Base-by-base conservation (phyloP, 495 filamentous ascomycete species). In the Tuber melanosporum region DNA sequence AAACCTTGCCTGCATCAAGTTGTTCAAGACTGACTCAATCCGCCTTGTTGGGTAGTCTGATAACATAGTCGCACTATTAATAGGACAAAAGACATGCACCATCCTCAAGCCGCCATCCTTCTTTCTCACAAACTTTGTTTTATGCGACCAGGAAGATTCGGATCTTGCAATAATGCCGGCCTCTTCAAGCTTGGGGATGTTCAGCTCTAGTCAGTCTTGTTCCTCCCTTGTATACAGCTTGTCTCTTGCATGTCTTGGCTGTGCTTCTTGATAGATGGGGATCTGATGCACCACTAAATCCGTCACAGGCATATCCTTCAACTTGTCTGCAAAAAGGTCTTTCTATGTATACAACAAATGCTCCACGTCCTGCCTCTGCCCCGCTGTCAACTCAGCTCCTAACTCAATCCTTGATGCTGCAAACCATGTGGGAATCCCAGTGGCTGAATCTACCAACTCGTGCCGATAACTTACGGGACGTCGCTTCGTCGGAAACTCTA, bases 141-240 rank as follows among this genome's bases (percentile, higher is more conserved):
- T 66, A 39, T n/a, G 46, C 0, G 26, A 14, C 77, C 74, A 79
- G 0, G 49, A 49, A 0, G 71, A 79, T 15, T 76, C 52, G 0
- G 73, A 79, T 1, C 10, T 20, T 6, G 71, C 73, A 19, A 76
- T 62, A 19, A 78, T 72, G 0, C 77, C 74, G 9, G 73, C 45
- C 0, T 78, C 73, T 0, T 17, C 15, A 66, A 78, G 20, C 20
- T 46, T 47, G 2, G 44, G 72, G 2, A 77, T 32, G 1, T 75
- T 66, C 26, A 22, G 19, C 0, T 39, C 43, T 41, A 75, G 45
- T 49, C 77, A 79, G 1, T 39, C 20, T 0, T 43, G 12, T 52
- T 79, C 77, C 19, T 76, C 77, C 0, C 5, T 15, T 0, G 71
- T 79, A 17, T 70, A 76, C 0, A 79, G 7, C 0, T 71, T 74